Percentiles rank a stretch among this genome's conserved stretches.
These are phyloP conservation scores for Aspergillus amoenus DNA, from an alignment of 2,329 filamentous ascomycete species.

Conservation along the genomic window DNA sequence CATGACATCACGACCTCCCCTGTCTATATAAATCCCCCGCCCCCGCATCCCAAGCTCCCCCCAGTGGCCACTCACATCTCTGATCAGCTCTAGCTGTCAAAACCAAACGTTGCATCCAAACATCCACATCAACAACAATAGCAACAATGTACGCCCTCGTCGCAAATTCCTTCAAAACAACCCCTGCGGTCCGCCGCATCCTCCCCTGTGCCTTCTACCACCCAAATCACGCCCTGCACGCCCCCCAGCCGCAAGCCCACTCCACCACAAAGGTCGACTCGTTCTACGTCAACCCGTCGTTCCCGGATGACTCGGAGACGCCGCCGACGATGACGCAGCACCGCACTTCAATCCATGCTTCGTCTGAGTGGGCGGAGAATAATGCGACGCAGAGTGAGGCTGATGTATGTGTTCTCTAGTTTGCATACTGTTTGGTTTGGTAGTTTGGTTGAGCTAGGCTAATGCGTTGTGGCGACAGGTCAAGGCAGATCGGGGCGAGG, in stretches of 20 bases:
- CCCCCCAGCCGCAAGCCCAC: neutral
- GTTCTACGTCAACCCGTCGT: conserved; percentile 8
- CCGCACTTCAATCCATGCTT: conserved; percentile 1
- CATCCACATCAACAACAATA: neutral
- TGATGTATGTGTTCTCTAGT: neutral
- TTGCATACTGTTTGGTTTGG: too few species aligned
- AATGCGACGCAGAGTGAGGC: conserved; percentile 11
- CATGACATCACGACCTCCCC: conserved; percentile 9
- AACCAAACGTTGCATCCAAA: neutral
- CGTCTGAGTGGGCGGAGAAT: conserved; percentile 4
- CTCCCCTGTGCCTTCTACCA: conserved; percentile 9
- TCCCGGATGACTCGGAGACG: conserved; percentile 9
- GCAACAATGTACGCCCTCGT: conserved; percentile 5
- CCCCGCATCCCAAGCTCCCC: neutral
- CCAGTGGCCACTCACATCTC: neutral
- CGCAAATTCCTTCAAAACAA: conserved; percentile 5
- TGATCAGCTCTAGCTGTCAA: neutral
- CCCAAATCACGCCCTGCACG: neutral
- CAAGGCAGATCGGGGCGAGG: conserved; percentile 13
- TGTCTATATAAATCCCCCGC: neutral
- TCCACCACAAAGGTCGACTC: conserved; percentile 8
- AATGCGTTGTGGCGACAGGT: neutral
- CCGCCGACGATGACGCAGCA: conserved; percentile 1
- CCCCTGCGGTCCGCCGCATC: conserved; percentile 1
- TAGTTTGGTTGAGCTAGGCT: neutral